These are phyloP conservation scores for Sugiyamaella sp. DNA, from an alignment of 1,139 yeast species.

Conservation along the genomic window DNA sequence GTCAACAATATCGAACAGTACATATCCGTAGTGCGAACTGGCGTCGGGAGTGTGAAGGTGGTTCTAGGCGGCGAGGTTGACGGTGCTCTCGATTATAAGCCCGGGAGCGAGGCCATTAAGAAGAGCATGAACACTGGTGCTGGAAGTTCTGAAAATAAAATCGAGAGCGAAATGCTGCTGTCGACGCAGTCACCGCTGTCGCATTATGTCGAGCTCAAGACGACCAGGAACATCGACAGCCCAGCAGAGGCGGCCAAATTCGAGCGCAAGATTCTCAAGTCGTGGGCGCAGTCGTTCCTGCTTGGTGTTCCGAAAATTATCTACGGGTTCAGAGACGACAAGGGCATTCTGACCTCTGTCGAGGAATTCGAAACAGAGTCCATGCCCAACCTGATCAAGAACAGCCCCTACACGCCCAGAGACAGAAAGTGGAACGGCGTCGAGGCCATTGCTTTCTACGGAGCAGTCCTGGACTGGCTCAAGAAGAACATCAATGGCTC, in stretches of 20 bases:
- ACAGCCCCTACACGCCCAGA: constrained; percentile 37
- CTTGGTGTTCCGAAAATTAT: constrained; percentile 77
- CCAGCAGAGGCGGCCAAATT: constrained; percentile 60
- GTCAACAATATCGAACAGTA: constrained; percentile 79
- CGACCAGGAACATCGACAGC: constrained; percentile 58
- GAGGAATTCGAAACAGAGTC: constrained; percentile 81
- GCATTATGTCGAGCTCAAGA: constrained; percentile 87
- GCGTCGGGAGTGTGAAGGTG: constrained; percentile 72
- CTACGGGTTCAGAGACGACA: constrained; percentile 85
- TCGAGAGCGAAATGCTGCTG: neutral
- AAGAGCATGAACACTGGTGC: constrained; percentile 28
- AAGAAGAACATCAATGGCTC: constrained; percentile 55
- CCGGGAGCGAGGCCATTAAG: constrained; percentile 45
- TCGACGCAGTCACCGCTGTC: constrained; percentile 46
- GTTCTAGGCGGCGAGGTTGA: constrained; percentile 90
- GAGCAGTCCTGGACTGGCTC: constrained; percentile 82
- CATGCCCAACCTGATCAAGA: constrained; percentile 62
- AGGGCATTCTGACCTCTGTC: constrained; percentile 60
- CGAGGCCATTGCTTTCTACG: constrained; percentile 82
- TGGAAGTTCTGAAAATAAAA: no score
- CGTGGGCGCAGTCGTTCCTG: constrained; percentile 95
- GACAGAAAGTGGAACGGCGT: constrained; percentile 61
- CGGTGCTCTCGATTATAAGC: constrained; percentile 80
- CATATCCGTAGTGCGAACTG: constrained; percentile 76
- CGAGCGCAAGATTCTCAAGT: constrained; percentile 69